phyloP scores from a whole-genome alignment of 371 early-diverging fungal genomes.

The Mortierella polycephala region DNA sequence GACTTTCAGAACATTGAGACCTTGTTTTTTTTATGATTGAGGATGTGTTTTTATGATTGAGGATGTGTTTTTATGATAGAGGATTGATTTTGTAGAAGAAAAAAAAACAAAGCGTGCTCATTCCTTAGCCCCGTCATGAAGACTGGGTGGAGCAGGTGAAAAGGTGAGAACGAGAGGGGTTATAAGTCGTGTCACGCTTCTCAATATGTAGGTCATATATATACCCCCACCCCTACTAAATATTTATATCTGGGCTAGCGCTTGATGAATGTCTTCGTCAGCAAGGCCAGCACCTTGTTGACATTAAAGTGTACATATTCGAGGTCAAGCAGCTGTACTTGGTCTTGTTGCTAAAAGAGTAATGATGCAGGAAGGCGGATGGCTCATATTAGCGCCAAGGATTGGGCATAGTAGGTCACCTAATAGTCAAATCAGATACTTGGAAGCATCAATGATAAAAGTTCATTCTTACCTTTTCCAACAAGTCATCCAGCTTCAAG shows the following conservation, averaged over 20 bases:
- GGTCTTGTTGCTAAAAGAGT: constrained; percentile 85
- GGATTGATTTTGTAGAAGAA: too few relatives aligned
- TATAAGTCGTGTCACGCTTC: neutral
- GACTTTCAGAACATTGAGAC: too few relatives aligned
- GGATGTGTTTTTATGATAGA: too few relatives aligned
- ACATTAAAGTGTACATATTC: constrained; percentile 92
- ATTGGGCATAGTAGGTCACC: neutral
- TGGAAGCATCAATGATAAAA: neutral
- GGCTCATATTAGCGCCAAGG: neutral
- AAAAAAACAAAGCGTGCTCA: too few relatives aligned
- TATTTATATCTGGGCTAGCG: constrained; percentile 24
- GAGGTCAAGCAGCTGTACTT: constrained; percentile 86
- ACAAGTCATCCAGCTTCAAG: constrained; percentile 91
- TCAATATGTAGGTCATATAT: neutral
- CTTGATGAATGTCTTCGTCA: constrained; percentile 71
- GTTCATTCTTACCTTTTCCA: constrained; percentile 77
- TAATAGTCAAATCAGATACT: neutral
- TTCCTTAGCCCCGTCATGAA: too few relatives aligned
- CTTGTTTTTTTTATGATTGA: too few relatives aligned
- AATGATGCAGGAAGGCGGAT: constrained; percentile 29
- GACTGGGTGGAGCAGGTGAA: too few relatives aligned
- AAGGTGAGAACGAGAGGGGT: too few relatives aligned
- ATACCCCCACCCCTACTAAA: neutral
- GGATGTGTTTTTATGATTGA: too few relatives aligned
- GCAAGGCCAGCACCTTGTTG: constrained; percentile 59